A percentile compares a stretch with the other conserved stretches of the same genome.
These are phyloP conservation scores for Myxozyma sirexii DNA, from an alignment of 805 yeast genomes.

Conservation along the genomic window DNA sequence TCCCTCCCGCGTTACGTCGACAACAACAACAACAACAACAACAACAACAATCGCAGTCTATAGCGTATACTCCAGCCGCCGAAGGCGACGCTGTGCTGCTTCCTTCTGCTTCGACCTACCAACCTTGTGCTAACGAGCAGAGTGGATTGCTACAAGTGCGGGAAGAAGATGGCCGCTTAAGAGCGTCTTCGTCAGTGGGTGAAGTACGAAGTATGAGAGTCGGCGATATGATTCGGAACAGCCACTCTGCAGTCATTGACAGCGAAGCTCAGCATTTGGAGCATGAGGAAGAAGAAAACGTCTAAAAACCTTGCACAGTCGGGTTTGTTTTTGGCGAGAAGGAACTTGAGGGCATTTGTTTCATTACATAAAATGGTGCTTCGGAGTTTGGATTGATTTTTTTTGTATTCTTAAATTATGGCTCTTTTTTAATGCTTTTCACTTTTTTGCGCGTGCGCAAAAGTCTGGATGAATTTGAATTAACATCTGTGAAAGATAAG, in stretches of 20 bases:
- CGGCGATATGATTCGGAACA: conserved; percentile 24
- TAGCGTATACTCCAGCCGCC: not conserved
- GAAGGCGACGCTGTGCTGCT: not conserved
- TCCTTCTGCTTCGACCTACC: not conserved
- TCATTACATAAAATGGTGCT: not conserved
- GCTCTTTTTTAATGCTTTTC: not conserved
- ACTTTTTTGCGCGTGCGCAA: no score
- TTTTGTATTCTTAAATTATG: not conserved
- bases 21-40: conserved; percentile 25
- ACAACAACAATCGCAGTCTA: conserved; percentile 13
- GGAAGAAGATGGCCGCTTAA: not conserved
- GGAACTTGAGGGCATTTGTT: no score
- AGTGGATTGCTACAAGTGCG: not conserved
- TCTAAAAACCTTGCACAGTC: not conserved
- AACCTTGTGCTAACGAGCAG: not conserved
- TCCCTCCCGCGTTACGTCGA: conserved; percentile 28
- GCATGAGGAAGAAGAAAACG: not conserved
- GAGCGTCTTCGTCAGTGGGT: conserved; percentile 18
- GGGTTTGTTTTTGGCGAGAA: not conserved
- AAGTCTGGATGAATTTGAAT: no score
- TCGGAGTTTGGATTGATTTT: conserved; percentile 3
- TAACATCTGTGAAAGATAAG: not conserved
- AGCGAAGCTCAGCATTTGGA: conserved; percentile 2
- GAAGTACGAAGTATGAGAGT: conserved; percentile 27
- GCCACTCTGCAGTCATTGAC: not conserved